Base-by-base conservation (phyloP, 306 rosid species). In the Calophaca sinica region DNA sequence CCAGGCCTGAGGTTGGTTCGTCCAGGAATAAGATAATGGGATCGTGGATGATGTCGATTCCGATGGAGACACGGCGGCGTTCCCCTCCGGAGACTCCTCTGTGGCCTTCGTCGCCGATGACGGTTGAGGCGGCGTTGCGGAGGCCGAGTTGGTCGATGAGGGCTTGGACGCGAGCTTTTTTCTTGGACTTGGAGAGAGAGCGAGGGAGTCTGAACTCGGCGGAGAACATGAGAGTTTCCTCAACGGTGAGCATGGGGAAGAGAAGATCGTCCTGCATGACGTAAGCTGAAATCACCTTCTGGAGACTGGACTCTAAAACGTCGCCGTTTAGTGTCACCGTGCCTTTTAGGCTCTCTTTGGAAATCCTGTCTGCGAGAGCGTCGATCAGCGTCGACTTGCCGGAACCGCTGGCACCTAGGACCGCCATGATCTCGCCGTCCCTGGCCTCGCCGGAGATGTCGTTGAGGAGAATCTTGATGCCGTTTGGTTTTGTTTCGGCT, bases 191-290 rank as follows among this genome's bases (percentile, higher is more conserved):
- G 0, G 97, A 91, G 59, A 94, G 88, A 0, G 91, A 84, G 2
- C 97, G 94, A 1, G 98, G 98, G 32, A 94, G 94, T 5, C 94
- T 68, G 54, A 94, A 94, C 32, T 94, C 93, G 0, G 98, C 98
- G 0, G 98, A 86, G 84, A 89, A 94, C 96, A 87, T 89, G 39
- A 94, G 98, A 1, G 98, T 94, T 11, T 94, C 98, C 50, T 94
- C 93, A 8, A 94, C 98, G 0, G 98, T 91, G 33, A 94, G 89
- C 98, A 94, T 94, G 3, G 98, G 98, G 50, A 91, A 94, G 36
- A 94, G 84, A 13, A 94, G 98, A 52, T 94, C 98, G 9, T 94
- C 98, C 81, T 94, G 98, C 98, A 94, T 94, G 20, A 94, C 98
- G 12, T 94, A 94, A 32, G 97, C 98, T 0, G 98, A 94, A 2